Percentiles rank a stretch among this genome's conserved stretches.
Evolutionary conservation across 805 yeast species (phyloP).

Genomic region (Lipomyces japonicus): DNA sequence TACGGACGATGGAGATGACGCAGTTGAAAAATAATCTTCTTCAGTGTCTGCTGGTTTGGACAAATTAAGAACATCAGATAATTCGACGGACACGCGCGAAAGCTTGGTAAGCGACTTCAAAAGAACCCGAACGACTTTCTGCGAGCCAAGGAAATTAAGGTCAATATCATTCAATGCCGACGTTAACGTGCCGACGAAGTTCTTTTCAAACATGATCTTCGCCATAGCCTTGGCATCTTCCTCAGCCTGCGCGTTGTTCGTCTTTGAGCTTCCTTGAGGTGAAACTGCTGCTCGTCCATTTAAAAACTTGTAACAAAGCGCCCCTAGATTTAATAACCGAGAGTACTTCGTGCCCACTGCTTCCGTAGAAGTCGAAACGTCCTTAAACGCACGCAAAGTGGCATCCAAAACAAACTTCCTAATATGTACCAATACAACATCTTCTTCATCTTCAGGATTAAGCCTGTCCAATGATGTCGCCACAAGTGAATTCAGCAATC

Average conservation of each 20-base stretch:
- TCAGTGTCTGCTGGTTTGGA: constrained; percentile 46
- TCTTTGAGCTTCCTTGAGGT: not conserved
- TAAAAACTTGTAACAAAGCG: constrained; percentile 41
- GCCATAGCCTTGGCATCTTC: constrained; percentile 63
- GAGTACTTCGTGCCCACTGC: constrained; percentile 49
- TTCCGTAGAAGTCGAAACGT: constrained; percentile 41
- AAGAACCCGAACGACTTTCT: constrained; percentile 50
- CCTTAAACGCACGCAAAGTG: constrained; percentile 58
- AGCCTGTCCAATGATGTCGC: constrained; percentile 53
- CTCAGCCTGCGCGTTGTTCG: constrained; percentile 10
- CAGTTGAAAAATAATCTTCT: constrained; percentile 46
- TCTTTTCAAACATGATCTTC: constrained; percentile 64
- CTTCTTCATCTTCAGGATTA: constrained; percentile 40
- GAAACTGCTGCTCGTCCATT: constrained; percentile 30
- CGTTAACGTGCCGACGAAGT: constrained; percentile 49
- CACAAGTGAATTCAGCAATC: constrained; percentile 59
- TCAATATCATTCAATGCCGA: constrained; percentile 62
- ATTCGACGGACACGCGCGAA: constrained; percentile 46
- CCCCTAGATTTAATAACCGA: constrained; percentile 52
- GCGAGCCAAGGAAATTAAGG: constrained; percentile 65
- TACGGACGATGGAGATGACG: constrained; percentile 31
- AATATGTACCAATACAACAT: constrained; percentile 67
- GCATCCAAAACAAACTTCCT: constrained; percentile 71
- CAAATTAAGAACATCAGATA: constrained; percentile 36
- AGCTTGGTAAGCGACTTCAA: constrained; percentile 53